phyloP scores from a whole-genome alignment of 2,329 filamentous ascomycete species.

The Pseudogymnoascus sp. region DNA sequence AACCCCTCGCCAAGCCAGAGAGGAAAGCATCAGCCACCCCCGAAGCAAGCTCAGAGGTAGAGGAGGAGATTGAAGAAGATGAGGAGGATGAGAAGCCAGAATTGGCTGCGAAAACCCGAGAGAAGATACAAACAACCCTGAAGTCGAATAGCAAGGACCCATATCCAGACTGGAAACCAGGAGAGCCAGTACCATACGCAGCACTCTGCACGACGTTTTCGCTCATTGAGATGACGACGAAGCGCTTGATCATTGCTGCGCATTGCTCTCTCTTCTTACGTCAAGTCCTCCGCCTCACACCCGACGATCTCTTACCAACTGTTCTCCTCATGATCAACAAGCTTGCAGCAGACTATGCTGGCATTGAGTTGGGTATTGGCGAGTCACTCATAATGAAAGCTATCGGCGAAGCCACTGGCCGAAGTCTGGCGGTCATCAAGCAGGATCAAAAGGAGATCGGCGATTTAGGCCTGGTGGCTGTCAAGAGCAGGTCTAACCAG shows the following conservation, averaged over 20 bases:
- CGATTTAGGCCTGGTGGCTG: conserved; percentile 86
- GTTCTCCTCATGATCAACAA: conserved; percentile 97
- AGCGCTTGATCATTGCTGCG: conserved; percentile 79
- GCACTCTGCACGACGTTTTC: conserved; percentile 93
- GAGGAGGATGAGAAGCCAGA: conserved; percentile 63
- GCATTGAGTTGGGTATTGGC: conserved; percentile 95
- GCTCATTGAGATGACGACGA: conserved; percentile 88
- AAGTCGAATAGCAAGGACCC: conserved; percentile 65
- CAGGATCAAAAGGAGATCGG: conserved; percentile 94
- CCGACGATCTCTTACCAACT: conserved; percentile 78
- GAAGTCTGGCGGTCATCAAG: conserved; percentile 84
- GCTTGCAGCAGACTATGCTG: conserved; percentile 90
- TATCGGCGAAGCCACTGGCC: conserved; percentile 88
- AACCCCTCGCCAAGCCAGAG: conserved; percentile 35
- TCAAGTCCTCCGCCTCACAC: conserved; percentile 88
- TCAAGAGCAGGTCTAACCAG: conserved; percentile 91
- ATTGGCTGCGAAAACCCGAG: conserved; percentile 65
- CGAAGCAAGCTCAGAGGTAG: conserved; percentile 43
- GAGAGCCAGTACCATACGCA: conserved; percentile 85
- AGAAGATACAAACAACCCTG: conserved; percentile 74
- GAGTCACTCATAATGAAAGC: conserved; percentile 99
- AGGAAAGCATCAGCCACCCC: conserved; percentile 39
- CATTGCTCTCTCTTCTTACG: conserved; percentile 87
- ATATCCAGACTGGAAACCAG: conserved; percentile 93
- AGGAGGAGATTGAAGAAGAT: conserved; percentile 46